These are phyloP conservation scores for Laguncularia racemosa DNA, from an alignment of 345 rosid genomes.

Conservation along the genomic window DNA sequence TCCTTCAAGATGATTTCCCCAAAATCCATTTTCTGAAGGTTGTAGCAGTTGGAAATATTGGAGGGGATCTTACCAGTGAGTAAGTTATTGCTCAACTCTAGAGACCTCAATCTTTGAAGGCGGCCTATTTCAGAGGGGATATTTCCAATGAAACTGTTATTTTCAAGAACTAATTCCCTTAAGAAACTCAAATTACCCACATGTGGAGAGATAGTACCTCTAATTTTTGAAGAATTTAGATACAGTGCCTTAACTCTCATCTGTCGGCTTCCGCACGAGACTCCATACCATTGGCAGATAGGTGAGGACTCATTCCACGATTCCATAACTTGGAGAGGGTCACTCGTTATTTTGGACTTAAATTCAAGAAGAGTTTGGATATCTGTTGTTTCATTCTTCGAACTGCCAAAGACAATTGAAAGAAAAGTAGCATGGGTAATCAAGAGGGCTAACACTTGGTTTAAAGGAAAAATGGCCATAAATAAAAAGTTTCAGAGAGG, in stretches of 20 bases:
- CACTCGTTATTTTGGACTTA: not conserved
- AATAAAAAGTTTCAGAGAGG: too few relatives aligned
- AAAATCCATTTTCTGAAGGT: rapidly evolving
- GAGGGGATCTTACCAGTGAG: conserved; percentile 14
- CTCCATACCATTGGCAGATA: not conserved
- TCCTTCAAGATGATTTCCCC: not conserved
- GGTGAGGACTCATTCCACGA: not conserved
- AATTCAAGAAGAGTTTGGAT: not conserved
- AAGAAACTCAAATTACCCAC: not conserved
- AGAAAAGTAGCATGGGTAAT: too few relatives aligned
- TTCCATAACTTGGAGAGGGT: not conserved
- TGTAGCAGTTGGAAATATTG: conserved; percentile 9
- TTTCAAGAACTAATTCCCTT: not conserved
- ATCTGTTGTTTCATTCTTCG: not conserved
- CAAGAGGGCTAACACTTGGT: too few relatives aligned
- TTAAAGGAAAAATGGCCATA: too few relatives aligned
- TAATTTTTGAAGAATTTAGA: not conserved
- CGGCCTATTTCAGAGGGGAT: not conserved
- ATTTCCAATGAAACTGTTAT: not conserved
- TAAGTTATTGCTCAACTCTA: not conserved
- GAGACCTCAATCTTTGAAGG: not conserved
- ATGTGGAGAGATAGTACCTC: not conserved
- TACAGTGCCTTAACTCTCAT: not conserved
- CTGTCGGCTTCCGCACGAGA: not conserved
- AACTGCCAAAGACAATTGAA: too few relatives aligned